Evolutionary conservation across 371 early-diverging fungal species (phyloP), one percentile per base, ranked within the genome.

Genomic region (Mortierella sp.): DNA sequence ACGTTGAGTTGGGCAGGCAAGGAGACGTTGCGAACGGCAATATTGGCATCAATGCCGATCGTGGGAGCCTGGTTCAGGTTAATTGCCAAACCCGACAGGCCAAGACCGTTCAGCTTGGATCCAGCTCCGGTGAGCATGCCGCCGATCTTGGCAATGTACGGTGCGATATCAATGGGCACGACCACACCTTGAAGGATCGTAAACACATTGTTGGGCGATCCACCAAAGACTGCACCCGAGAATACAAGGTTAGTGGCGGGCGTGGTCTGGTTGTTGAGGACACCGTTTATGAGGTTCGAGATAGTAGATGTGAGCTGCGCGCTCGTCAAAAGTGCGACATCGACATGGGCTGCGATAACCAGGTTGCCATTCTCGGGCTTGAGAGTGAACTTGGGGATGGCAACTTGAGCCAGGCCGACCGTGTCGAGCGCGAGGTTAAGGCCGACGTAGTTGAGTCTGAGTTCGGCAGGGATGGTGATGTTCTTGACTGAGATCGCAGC

Each of bases 381-480:
- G 51, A 76, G 60, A 28, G 69, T 37, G 61, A 76, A 69, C 41
- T 49, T 28, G 27, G 76, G 76, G 15, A 76, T 34, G 21, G 64
- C 12, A 23, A 76, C 46, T 58, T 76, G 60, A 26, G 76, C 76
- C 64, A 76, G 49, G 12, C 51, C 61, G 32, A 64, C 42, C 7
- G 76, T 48, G 54, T 64, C 55, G 34, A 76, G 54, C 21, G 65
- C 76, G 26, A 70, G 19, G 59, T 70, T 69, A 50, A 65, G 41
- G 17, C 76, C 76, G 17, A 76, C 70, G n/a, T 76, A 76, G 62
- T 69, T 76, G 58, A 76, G 76, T 44, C 64, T 70, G 58, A 76
- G 69, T 58, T 76, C 48, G 32, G 70, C 76, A 14, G 76, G 76
- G 43, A 76, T 34, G 37, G 61, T 49, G 27, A 76, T 23, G 55